Conservation (phyloP, 139 green algal genomes). For the Chlorella vulgaris region DNA sequence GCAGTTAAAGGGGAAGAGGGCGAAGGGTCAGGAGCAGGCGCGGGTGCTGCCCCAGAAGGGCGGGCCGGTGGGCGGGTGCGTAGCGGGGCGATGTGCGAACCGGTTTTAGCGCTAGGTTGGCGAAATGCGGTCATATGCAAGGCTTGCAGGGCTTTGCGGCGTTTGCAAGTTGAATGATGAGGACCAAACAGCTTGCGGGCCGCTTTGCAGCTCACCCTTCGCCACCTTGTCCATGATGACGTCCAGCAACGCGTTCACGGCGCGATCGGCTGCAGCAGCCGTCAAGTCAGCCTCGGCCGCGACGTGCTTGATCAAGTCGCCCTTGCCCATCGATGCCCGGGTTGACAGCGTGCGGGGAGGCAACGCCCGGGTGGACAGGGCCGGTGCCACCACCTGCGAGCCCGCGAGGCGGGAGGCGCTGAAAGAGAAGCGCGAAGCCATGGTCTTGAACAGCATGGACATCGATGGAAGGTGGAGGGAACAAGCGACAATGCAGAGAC, state of each 20-base stretch:
- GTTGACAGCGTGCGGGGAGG: background rate
- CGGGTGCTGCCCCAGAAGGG: too few species aligned
- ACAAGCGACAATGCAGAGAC: too few species aligned
- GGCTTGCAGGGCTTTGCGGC: too few species aligned
- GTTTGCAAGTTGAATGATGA: too few species aligned
- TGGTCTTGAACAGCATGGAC: background rate
- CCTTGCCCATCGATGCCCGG: background rate
- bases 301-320: conserved; percentile 27
- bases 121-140: too few species aligned
- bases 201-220: conserved; percentile 13
- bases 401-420: background rate
- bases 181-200: too few species aligned
- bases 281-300: background rate
- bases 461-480: background rate
- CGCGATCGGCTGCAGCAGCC: background rate
- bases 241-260: conserved; percentile 35
- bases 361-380: background rate
- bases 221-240: conserved; percentile 24
- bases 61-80: too few species aligned
- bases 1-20: too few species aligned
- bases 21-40: too few species aligned
- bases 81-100: too few species aligned
- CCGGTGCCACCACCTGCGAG: background rate
- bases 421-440: background rate
- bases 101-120: too few species aligned